Percentiles rank a stretch among this genome's conserved stretches.
Evolutionary conservation across 2,329 filamentous ascomycete species (phyloP).

Genomic region (Ophiostoma novo-ulmi): DNA sequence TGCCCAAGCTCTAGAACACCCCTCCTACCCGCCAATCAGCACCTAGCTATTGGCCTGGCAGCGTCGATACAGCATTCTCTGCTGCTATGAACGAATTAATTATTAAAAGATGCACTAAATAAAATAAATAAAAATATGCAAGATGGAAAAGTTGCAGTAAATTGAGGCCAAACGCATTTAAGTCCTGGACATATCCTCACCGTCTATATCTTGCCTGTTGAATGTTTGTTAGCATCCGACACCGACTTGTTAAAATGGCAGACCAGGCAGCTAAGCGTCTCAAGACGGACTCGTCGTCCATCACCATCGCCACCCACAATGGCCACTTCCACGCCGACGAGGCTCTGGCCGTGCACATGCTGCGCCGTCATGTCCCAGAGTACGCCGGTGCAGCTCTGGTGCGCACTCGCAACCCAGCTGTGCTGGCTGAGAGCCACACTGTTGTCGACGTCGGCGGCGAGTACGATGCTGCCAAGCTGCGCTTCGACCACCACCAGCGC

Average conservation of each 20-base stretch:
- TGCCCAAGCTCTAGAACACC: background rate
- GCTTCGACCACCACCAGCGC: constrained; percentile 97
- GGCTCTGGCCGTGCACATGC: constrained; percentile 92
- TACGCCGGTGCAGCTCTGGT: constrained; percentile 71
- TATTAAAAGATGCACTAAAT: background rate
- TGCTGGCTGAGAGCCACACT: constrained; percentile 79
- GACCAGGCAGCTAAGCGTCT: constrained; percentile 73
- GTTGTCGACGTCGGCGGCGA: constrained; percentile 97
- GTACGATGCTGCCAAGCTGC: constrained; percentile 70
- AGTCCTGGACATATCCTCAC: background rate
- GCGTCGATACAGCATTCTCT: background rate
- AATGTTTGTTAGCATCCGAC: constrained; percentile 37
- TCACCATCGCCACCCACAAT: constrained; percentile 88
- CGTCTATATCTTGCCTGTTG: background rate
- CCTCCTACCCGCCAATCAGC: background rate
- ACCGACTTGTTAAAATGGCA: constrained; percentile 47
- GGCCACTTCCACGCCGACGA: constrained; percentile 99
- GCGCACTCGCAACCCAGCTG: constrained; percentile 77
- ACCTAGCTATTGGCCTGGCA: background rate
- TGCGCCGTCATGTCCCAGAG: constrained; percentile 71
- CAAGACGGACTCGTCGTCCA: constrained; percentile 60
- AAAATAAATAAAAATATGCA: background rate
- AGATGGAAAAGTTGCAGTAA: background rate
- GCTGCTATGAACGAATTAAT: background rate
- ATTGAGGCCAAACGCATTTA: background rate